phyloP scores from a whole-genome alignment of 331 rosid genomes.

The Arachis monticola region DNA sequence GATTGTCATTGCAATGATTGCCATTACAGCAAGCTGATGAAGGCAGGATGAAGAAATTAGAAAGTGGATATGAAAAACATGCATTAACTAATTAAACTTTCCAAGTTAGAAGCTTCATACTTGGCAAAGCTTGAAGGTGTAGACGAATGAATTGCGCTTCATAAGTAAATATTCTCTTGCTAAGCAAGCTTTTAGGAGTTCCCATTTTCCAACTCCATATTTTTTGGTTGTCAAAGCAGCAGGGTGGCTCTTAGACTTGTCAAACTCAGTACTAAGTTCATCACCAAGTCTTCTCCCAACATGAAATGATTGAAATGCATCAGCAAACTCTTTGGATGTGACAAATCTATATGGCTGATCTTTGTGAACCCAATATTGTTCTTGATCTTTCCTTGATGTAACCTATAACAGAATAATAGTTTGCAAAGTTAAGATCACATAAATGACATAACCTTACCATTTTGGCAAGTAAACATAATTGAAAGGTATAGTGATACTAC shows the following conservation, averaged over 20 bases:
- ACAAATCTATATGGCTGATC: conserved; percentile 61
- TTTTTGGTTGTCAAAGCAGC: conserved; percentile 57
- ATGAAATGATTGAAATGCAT: conserved; percentile 56
- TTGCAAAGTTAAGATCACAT: background rate
- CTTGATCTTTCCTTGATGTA: conserved; percentile 74
- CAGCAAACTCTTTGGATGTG: conserved; percentile 53
- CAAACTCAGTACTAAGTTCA: conserved; percentile 60
- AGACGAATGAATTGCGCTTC: conserved; percentile 71
- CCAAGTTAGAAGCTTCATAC: conserved; percentile 42
- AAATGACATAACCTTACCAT: background rate
- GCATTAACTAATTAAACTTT: conserved; percentile 11
- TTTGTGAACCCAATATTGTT: conserved; percentile 65
- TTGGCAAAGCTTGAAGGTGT: conserved; percentile 61
- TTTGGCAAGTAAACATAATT: background rate
- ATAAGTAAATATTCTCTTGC: conserved; percentile 69
- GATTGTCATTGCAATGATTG: conserved; percentile 57
- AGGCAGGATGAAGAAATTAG: background rate
- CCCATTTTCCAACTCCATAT: conserved; percentile 58
- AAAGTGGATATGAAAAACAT: background rate
- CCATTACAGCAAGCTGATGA: conserved; percentile 51
- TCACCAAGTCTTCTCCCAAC: conserved; percentile 48
- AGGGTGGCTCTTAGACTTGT: conserved; percentile 65
- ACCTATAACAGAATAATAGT: conserved; percentile 45
- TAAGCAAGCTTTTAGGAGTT: conserved; percentile 61
- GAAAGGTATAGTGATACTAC: conserved; percentile 15